Conservation (phyloP, 805 yeast species). For the Wickerhamiella cacticola region DNA sequence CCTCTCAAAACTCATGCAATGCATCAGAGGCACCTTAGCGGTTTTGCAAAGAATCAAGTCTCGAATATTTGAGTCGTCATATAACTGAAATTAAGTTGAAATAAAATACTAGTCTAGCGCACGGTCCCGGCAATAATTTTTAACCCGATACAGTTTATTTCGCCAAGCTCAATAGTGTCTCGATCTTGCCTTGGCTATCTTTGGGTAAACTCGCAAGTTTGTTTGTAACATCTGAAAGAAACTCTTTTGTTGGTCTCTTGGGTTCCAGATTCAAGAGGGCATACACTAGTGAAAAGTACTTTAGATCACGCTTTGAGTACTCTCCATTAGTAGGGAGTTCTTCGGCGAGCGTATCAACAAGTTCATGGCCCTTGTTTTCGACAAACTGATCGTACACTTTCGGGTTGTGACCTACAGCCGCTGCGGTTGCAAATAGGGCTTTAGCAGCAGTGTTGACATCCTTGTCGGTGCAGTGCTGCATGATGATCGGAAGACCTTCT, state of each 20-base stretch:
- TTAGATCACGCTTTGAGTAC: background rate
- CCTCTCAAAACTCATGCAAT: no score
- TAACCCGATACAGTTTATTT: background rate
- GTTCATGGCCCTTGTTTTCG: constrained; percentile 36
- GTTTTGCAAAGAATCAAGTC: no score
- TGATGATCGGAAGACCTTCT: constrained; percentile 25
- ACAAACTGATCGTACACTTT: constrained; percentile 46
- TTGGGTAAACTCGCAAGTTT: background rate
- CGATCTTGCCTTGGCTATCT: constrained; percentile 3
- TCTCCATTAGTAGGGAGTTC: constrained; percentile 1
- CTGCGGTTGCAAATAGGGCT: constrained; percentile 66
- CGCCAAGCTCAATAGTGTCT: background rate
- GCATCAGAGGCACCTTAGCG: no score
- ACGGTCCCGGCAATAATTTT: no score
- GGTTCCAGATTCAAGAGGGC: constrained; percentile 7
- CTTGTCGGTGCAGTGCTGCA: constrained; percentile 23
- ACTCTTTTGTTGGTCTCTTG: background rate
- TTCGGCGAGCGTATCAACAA: constrained; percentile 1
- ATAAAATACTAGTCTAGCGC: no score
- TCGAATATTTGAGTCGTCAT: no score
- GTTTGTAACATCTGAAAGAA: background rate
- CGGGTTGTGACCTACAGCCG: constrained; percentile 56
- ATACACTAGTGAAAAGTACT: constrained; percentile 5
- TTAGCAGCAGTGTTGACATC: constrained; percentile 40
- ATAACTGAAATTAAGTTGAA: no score